Evolutionary conservation across 163 green algal species (phyloP), one percentile per base, ranked within the genome.

Genomic region (Prototheca stagnorum): DNA sequence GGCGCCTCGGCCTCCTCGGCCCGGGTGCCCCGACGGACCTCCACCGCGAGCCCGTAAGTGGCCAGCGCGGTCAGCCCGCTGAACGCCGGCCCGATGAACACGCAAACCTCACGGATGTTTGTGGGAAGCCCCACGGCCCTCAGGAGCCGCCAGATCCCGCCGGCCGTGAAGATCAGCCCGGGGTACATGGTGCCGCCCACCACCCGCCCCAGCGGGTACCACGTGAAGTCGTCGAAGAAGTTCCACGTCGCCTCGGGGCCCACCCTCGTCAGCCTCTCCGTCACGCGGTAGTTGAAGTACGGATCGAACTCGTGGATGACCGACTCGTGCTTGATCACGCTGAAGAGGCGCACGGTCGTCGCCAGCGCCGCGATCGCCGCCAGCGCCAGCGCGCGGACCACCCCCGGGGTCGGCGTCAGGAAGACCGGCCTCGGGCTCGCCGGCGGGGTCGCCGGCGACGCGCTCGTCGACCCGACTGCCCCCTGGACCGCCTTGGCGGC

Each of bases 11-110:
- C 9, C 3, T 19, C 19, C 19, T 2, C 11, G 21, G 40, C 21
- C 22, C 2, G 16, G 39, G 39, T 2, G 3, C n/a, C 22, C 9
- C 15, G n/a, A 8, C 69, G 21, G 24, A 81, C 68, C 60, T 94
- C 80, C 7, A 59, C 67, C 15, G 94, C 77, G 39, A 96, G 70
- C 9, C 75, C 62, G 54, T 92, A 96, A 20, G 80, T 80, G 25
- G 86, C 67, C 25, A 92, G 67, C 2, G 85, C 74, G 47, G 74
- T 86, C 39, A 93, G 74, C 0, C 78, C 75, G 15, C 79, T 90
- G 65, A 96, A 96, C 15, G 95, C 61, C 2, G 86, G 86, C 15
- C 81, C 87, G 17, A 82, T 96, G 59, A 95, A 92, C 17, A 96
- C 87, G 56, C 86, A 96, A 6, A 96, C 80, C 70, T 94, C 84